Evolutionary conservation across 805 yeast species (phyloP), one percentile per base, ranked within the genome.

Genomic region (Kluyveromyces aestuarii): DNA sequence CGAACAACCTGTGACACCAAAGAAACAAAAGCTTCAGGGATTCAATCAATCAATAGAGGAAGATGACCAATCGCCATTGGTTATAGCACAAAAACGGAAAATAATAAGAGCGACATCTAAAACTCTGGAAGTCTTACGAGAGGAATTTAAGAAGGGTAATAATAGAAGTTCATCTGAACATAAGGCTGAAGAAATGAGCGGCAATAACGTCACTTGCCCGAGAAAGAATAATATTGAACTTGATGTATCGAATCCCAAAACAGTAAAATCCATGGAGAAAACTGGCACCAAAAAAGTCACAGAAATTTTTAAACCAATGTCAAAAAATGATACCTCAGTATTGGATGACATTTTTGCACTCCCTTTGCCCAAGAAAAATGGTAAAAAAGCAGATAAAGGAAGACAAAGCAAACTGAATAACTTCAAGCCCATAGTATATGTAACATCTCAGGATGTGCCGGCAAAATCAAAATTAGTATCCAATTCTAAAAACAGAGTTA

Each of bases 291-390:
- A 47, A 37, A 21, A 25, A 21, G 43, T 44, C 6, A 38, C 30
- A 21, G 40, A 40, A 16, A 45, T 38, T 30, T 36, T 46, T 2
- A 44, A 50, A 10, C 19, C 36, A 19, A 51, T 45, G 36, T 45
- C 50, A 8, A 51, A 48, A 8, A 52, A 47, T 14, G 52, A 50
- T 9, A 58, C 59, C 14, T 48, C 49, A 18, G 41, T 57, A 17
- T 45, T 63, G 30, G 63, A 62, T 37, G 52, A 59, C 14, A 61
- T 63, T 8, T 62, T 62, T 48, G 54, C 54, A 9, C 33, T 13
- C 14, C 41, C 38, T 14, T 43, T 43, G 39, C 45, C 45, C 35
- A 17, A 17, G 16, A 42, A 39, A 37, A 27, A 39, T 16, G 45
- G 33, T n/a, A 16, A 45, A 39, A 42, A 49, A 38, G 35, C 25